Evolutionary conservation across 164 flowering plant genomes (phyloP), one percentile per base, ranked within the genome.

Genomic region (Sextonia rubra): DNA sequence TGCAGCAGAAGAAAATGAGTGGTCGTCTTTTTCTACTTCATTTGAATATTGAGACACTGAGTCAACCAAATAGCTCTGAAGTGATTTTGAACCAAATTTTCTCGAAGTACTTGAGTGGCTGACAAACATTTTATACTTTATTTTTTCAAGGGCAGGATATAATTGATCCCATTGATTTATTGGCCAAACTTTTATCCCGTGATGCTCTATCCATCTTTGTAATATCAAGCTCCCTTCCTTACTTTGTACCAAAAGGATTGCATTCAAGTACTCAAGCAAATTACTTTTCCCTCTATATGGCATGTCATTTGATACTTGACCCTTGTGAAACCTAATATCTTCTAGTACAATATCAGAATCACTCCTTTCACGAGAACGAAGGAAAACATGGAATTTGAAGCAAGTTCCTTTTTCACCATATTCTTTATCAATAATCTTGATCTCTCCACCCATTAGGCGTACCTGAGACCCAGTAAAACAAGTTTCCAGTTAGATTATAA

Each of bases 391-490:
- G 80, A 94, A 92, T 60, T 78, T 84, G 78, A 94, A 92, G 73
- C 97, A 88, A 63, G 93, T 89, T 9, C 99, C 99, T 37, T 52
- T 82, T 65, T 84, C 85, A 0, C 91, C 89, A 14, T 71, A 69
- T 30, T 77, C 88, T 73, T 91, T 94, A 71, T 92, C 93, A 17
- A 79, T 74, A 61, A 94, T 86, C 1, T 71, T 73, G 58, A 92
- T 91, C 24, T 94, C 99, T 64, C 99, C 98, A 20, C 90, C 91
- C 97, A 92, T 92, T 55, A 94, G 68, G n/a, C 90, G 88, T 3
- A 92, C 98, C 98, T 92, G 76, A 2, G n/a, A 75, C 17, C 25
- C 17, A 69, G 65, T 65, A 58, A 52, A 52, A 52, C n/a, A 20
- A 52, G n/a, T 52, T 52, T 12, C 17, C 4, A 15, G 58, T 52